Percentiles rank a stretch among this genome's conserved stretches.
These are phyloP conservation scores for Monosporascus sp. DNA, from an alignment of 2,329 filamentous ascomycete species.

Conservation along the genomic window DNA sequence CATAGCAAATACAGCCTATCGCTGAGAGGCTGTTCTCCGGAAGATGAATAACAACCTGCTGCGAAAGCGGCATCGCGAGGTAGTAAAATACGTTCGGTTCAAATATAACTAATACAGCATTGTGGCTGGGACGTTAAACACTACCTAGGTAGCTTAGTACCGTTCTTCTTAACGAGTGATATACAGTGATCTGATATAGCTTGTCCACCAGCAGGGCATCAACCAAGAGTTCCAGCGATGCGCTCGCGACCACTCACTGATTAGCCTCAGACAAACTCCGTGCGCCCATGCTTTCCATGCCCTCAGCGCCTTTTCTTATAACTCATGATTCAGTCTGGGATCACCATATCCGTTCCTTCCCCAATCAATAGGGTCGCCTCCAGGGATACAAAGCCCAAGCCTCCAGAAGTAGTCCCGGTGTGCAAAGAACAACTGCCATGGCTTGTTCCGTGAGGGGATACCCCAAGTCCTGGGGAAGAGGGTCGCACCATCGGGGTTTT, in stretches of 20 bases:
- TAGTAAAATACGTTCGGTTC: too few species aligned
- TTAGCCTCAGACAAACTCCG: not conserved
- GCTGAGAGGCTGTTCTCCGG: too few species aligned
- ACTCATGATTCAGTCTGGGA: conserved; percentile 28
- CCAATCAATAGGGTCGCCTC: conserved; percentile 67
- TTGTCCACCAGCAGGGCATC: too few species aligned
- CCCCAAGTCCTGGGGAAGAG: conserved; percentile 45
- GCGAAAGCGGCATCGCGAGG: too few species aligned
- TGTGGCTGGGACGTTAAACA: too few species aligned
- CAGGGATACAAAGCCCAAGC: conserved; percentile 81
- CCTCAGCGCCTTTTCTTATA: conserved; percentile 23
- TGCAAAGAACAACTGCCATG: conserved; percentile 92
- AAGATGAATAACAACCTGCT: too few species aligned
- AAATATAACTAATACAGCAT: too few species aligned
- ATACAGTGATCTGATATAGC: too few species aligned
- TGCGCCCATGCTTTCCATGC: not conserved
- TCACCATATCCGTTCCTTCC: conserved; percentile 44
- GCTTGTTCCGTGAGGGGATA: conserved; percentile 57
- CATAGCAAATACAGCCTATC: too few species aligned
- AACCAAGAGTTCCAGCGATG: too few species aligned
- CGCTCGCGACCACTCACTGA: not conserved
- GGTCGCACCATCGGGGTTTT: conserved; percentile 12
- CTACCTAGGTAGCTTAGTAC: too few species aligned
- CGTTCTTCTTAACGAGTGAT: too few species aligned
- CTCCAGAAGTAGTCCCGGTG: conserved; percentile 98